Base-by-base conservation (phyloP, 805 yeast species). In the Priceomyces castillae region DNA sequence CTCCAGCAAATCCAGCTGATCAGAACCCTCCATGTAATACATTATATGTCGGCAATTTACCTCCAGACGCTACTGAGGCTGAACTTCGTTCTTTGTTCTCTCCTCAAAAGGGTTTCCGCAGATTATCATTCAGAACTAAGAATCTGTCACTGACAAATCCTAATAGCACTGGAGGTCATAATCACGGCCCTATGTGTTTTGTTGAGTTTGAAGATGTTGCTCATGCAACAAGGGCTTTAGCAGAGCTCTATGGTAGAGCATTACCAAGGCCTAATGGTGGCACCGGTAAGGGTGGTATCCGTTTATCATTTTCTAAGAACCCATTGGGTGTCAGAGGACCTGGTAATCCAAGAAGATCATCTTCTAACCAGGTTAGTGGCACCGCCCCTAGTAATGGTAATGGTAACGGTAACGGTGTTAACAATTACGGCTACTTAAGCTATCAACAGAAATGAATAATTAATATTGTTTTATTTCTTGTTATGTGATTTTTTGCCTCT, bases 1-100 rank as follows among this genome's bases (percentile, higher is more conserved):
- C 92, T 3, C 95, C 95, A 5, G 96, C 96, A 1, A 92, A 92
- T 58, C 99, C 99, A 5, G 98, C 99, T 2, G 99, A 94, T 65
- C 99, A 94, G 67, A 94, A 94, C 60, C 98, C 99, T 3, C 99
- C 99, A 6, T 94, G 99, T 69, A 94, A 94, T 63, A 94, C 99
- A 0, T 71, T 94, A 44, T 94, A 94, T 57, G 99, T 94, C 38
- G 99, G 99, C 15, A 94, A 94, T 62, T 74, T 94, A 57, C 98
- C 99, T 2, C 96, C 96, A 14, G 97, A 94, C 70, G 95, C 97
- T 2, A 84, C 95, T 2, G 99, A 94, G 61, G 85, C 84, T 44
- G 99, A 94, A 63, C 77, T 94, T 49, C 80, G 96, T 53, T 82
- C 87, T 31, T 68, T 94, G 50, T 94, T 94, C 61, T 78, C 94